Percentiles rank a stretch among this genome's conserved stretches.
These are phyloP conservation scores for Suhomyces pyralidae DNA, from an alignment of 805 yeast species.

Conservation along the genomic window DNA sequence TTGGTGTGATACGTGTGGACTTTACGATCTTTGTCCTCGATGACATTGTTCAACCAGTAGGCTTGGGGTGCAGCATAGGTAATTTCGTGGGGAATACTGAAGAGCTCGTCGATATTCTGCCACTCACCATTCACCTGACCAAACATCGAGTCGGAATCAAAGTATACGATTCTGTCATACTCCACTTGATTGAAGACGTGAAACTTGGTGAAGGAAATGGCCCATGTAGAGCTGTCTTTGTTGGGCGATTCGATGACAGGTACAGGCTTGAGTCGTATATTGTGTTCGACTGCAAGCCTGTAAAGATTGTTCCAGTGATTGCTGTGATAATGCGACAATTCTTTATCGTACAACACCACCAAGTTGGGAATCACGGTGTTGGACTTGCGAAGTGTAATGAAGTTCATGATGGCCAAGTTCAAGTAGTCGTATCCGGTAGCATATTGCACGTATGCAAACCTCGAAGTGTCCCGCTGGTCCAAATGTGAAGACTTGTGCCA, in stretches of 20 bases:
- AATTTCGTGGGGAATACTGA: conserved; percentile 22
- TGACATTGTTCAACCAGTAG: conserved; percentile 30
- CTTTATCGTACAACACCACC: conserved; percentile 39
- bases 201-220: conserved; percentile 53
- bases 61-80: conserved; percentile 34
- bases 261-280: conserved; percentile 27
- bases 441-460: conserved; percentile 57
- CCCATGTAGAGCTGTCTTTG: conserved; percentile 38
- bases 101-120: conserved; percentile 31
- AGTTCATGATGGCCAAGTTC: conserved; percentile 50
- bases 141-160: conserved; percentile 57
- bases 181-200: conserved; percentile 47
- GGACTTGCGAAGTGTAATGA: conserved; percentile 31
- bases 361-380: conserved; percentile 42
- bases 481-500: conserved; percentile 7
- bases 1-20: conserved; percentile 7
- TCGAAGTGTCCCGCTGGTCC: conserved; percentile 9
- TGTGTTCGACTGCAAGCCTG: conserved; percentile 13
- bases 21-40: conserved; percentile 7
- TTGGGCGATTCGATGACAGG: conserved; percentile 10
- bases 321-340: conserved; percentile 11
- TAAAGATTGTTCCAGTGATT: conserved; percentile 12
- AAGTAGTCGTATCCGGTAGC: conserved; percentile 53
- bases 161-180: conserved; percentile 51
- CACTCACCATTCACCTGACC: conserved; percentile 10